Conservation (phyloP, 495 filamentous ascomycete genomes). For the Darksidea phi region DNA sequence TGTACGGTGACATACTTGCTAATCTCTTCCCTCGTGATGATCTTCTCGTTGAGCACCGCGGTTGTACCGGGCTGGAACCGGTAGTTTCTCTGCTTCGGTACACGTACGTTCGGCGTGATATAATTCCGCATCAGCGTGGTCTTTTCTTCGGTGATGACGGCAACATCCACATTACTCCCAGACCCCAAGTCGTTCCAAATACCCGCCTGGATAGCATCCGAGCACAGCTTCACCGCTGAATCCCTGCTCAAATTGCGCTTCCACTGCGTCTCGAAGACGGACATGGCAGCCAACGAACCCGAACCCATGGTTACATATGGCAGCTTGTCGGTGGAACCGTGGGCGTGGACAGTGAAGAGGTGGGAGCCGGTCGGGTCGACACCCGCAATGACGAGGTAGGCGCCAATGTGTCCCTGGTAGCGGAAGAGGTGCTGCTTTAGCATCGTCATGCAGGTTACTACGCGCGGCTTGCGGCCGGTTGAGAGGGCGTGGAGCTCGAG, state of each 20-base stretch:
- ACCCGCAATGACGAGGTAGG: constrained; percentile 96
- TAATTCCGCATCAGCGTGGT: constrained; percentile 87
- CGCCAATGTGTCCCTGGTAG: constrained; percentile 96
- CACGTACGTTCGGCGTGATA: constrained; percentile 87
- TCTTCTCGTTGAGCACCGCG: constrained; percentile 86
- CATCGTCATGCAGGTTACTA: constrained; percentile 99
- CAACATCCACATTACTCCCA: constrained; percentile 95
- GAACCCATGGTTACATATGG: constrained; percentile 99
- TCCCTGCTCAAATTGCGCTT: constrained; percentile 74
- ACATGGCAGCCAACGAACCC: constrained; percentile 94
- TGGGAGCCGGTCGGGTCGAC: constrained; percentile 96
- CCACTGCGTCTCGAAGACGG: constrained; percentile 96
- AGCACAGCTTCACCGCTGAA: constrained; percentile 76
- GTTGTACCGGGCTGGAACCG: constrained; percentile 86
- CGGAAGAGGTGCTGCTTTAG: constrained; percentile 99
- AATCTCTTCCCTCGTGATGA: constrained; percentile 89
- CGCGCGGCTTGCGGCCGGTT: constrained; percentile 91
- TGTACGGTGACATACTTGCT: constrained; percentile 92
- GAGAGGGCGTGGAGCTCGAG: constrained; percentile 94
- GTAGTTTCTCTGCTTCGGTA: constrained; percentile 89
- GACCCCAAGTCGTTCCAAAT: constrained; percentile 99
- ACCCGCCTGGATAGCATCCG: constrained; percentile 90
- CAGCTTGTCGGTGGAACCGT: constrained; percentile 97
- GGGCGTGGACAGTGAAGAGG: constrained; percentile 97
- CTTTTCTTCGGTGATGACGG: constrained; percentile 90